Percentiles rank a stretch among this genome's conserved stretches.
These are phyloP conservation scores for Lantana camara DNA, from an alignment of 257 asterid genomes.

Conservation along the genomic window DNA sequence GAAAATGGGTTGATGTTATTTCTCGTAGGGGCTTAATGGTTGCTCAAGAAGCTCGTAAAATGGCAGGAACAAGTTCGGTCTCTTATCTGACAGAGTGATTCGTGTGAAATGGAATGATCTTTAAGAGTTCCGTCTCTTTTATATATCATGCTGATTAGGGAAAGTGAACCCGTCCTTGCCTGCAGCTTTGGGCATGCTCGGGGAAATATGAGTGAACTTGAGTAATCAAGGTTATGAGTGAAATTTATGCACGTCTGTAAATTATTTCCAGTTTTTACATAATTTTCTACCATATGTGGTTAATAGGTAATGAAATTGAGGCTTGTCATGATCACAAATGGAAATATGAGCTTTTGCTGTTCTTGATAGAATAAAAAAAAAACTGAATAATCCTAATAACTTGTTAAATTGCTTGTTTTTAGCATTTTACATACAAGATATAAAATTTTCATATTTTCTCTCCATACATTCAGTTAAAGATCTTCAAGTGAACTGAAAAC, in stretches of 20 bases:
- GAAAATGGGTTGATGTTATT: slow-evolving; percentile 46
- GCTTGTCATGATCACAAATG: no score
- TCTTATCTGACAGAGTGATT: slow-evolving; percentile 25
- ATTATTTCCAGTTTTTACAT: neutral
- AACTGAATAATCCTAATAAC: no score
- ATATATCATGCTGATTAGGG: neutral
- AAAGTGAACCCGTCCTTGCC: neutral
- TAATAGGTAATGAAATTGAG: neutral
- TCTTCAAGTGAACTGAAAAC: no score
- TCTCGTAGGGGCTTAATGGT: slow-evolving; percentile 34
- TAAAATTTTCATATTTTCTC: no score
- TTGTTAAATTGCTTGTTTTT: no score
- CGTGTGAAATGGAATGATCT: neutral
- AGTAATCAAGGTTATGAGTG: neutral
- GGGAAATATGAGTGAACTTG: neutral
- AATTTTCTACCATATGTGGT: slow-evolving; percentile 3
- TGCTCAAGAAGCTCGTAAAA: slow-evolving; percentile 29
- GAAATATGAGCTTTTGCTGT: no score
- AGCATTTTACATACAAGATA: no score
- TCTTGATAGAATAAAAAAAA: no score
- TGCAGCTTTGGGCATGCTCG: neutral
- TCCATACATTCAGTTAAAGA: no score
- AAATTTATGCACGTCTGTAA: neutral
- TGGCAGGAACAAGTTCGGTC: slow-evolving; percentile 36
- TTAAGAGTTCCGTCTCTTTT: no score